Conservation (phyloP, 2,329 filamentous ascomycete genomes). For the Phyllosticta citrichinensis region DNA sequence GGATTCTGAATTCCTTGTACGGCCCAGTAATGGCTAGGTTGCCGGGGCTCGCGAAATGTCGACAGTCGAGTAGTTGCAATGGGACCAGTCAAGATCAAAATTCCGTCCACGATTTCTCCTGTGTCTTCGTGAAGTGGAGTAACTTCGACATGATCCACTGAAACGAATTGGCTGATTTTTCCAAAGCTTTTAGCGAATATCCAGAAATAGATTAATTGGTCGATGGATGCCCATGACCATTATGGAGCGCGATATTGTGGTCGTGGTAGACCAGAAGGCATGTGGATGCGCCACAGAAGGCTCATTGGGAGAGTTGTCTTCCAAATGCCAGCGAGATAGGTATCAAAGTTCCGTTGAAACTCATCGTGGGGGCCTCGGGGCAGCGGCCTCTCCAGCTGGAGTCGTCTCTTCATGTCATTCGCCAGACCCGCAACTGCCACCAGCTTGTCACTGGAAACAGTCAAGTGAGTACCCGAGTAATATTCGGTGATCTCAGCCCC, state of each 20-base stretch:
- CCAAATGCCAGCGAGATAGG: background rate
- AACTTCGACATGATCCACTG: too few species aligned
- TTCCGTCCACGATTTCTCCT: too few species aligned
- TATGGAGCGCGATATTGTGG: background rate
- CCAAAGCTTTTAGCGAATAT: too few species aligned
- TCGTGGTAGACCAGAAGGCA: background rate
- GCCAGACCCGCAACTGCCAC: background rate
- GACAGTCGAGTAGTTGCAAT: too few species aligned
- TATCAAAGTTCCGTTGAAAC: background rate
- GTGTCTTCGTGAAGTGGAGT: too few species aligned
- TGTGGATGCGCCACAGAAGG: too few species aligned
- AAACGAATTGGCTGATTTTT: too few species aligned
- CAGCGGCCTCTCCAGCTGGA: background rate
- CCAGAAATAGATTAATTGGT: too few species aligned
- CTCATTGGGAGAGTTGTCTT: background rate
- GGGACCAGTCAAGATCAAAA: too few species aligned
- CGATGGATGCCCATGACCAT: background rate
- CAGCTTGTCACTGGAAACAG: background rate
- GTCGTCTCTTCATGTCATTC: background rate
- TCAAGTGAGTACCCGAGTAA: background rate
- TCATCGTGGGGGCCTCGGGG: background rate
- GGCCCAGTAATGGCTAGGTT: too few species aligned
- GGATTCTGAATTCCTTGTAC: too few species aligned
- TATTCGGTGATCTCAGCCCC: background rate
- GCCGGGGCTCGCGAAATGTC: too few species aligned